A percentile compares a stretch with the other conserved stretches of the same genome.
phyloP scores from a whole-genome alignment of 805 yeast species.

The Candida mattraensis region DNA sequence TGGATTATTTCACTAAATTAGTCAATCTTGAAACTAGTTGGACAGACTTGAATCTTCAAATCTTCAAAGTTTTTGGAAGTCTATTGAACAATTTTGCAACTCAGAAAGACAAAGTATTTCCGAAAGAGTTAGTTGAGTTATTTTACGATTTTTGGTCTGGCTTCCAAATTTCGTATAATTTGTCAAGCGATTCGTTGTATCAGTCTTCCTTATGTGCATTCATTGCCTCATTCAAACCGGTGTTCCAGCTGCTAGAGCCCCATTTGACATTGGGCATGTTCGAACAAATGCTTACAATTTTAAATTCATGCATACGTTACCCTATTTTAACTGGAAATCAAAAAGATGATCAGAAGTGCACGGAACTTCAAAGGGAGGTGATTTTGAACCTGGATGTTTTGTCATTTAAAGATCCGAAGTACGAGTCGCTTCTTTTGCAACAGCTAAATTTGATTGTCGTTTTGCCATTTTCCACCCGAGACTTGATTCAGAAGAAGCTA shows the following conservation, averaged over 20 bases:
- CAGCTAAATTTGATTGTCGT: slow-evolving; percentile 54
- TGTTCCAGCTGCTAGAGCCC: slow-evolving; percentile 40
- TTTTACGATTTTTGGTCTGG: slow-evolving; percentile 53
- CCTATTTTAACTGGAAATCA: slow-evolving; percentile 65
- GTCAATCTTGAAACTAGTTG: slow-evolving; percentile 40
- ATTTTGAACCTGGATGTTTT: slow-evolving; percentile 44
- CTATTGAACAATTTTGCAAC: slow-evolving; percentile 39
- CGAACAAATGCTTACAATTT: slow-evolving; percentile 52
- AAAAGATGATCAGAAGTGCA: slow-evolving; percentile 54
- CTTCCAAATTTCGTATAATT: slow-evolving; percentile 45
- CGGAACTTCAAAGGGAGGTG: slow-evolving; percentile 64
- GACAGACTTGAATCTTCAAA: slow-evolving; percentile 52
- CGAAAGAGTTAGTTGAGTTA: slow-evolving; percentile 35
- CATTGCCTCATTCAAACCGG: slow-evolving; percentile 50
- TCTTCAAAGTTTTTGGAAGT: slow-evolving; percentile 54
- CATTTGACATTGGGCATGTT: slow-evolving; percentile 38
- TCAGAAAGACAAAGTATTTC: slow-evolving; percentile 23
- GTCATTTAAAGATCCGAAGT: slow-evolving; percentile 31
- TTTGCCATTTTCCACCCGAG: slow-evolving; percentile 62
- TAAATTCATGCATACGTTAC: slow-evolving; percentile 67
- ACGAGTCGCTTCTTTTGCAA: slow-evolving; percentile 47
- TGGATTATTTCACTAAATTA: slow-evolving; percentile 47
- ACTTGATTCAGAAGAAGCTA: slow-evolving; percentile 55
- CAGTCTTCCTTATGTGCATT: slow-evolving; percentile 62
- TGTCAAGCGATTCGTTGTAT: slow-evolving; percentile 39